A percentile compares a stretch with the other conserved stretches of the same genome.
These are phyloP conservation scores for Durotheca rogersii DNA, from an alignment of 495 filamentous ascomycete genomes.

Conservation along the genomic window DNA sequence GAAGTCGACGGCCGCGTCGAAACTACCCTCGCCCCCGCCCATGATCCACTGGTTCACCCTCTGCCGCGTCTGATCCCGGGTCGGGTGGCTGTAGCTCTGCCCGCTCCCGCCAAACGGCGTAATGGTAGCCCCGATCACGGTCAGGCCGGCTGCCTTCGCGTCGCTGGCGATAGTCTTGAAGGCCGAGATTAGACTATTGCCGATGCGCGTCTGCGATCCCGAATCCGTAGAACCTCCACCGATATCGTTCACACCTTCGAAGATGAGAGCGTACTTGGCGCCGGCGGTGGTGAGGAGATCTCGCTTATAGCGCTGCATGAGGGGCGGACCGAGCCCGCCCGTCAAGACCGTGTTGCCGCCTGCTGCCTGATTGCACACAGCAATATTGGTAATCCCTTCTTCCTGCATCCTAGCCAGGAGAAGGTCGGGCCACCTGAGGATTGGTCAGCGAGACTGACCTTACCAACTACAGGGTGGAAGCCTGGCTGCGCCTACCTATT, in stretches of 20 bases:
- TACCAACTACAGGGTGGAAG: not conserved
- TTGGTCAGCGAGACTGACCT: constrained; percentile 7
- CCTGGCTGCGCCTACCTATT: constrained; percentile 54
- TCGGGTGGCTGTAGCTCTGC: constrained; percentile 55
- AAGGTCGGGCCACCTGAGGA: constrained; percentile 63
- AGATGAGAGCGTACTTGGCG: constrained; percentile 64
- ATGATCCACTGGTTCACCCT: constrained; percentile 66
- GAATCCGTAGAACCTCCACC: constrained; percentile 53
- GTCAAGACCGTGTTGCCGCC: constrained; percentile 67
- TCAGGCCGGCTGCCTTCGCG: constrained; percentile 56
- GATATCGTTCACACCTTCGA: constrained; percentile 73
- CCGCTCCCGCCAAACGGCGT: constrained; percentile 60
- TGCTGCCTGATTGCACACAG: constrained; percentile 69
- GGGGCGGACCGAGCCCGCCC: constrained; percentile 64
- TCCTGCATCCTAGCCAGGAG: constrained; percentile 58
- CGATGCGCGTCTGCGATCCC: constrained; percentile 52
- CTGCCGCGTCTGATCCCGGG: constrained; percentile 57
- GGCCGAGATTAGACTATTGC: constrained; percentile 52
- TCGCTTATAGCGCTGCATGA: constrained; percentile 61
- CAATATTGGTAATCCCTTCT: constrained; percentile 49
- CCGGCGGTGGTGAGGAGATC: constrained; percentile 60
- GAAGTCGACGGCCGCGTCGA: constrained; percentile 67
- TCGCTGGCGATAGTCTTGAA: constrained; percentile 60
- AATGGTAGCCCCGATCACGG: constrained; percentile 65
- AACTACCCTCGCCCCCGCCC: constrained; percentile 47